Conservation (phyloP, 257 asterid genomes). For the Voacanga thouarsii region DNA sequence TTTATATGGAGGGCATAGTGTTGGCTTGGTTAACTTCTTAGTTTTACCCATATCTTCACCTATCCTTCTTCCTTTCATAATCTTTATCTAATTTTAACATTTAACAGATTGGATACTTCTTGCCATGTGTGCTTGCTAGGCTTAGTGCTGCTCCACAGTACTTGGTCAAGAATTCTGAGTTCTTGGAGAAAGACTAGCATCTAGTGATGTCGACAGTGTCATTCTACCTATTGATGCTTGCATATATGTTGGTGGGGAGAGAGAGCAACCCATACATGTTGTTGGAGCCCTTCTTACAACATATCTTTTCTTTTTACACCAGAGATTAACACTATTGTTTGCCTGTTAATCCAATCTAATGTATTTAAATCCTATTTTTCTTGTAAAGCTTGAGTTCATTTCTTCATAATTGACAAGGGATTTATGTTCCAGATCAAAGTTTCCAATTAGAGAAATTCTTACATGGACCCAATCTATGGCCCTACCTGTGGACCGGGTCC, state of each 20-base stretch:
- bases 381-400: neutral
- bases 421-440: slow-evolving; percentile 58
- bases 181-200: slow-evolving; percentile 38
- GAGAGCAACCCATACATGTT: neutral
- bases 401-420: neutral
- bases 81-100: neutral
- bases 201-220: slow-evolving; percentile 82
- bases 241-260: slow-evolving; percentile 15
- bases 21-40: neutral
- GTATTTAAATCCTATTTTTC: neutral
- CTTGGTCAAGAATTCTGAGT: slow-evolving; percentile 30
- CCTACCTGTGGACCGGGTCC: no score
- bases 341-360: neutral
- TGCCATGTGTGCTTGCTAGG: slow-evolving; percentile 98
- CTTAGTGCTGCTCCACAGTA: slow-evolving; percentile 84
- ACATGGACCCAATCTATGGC: no score
- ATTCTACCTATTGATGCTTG: slow-evolving; percentile 80
- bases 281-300: neutral
- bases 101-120: slow-evolving; percentile 75
- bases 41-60: neutral
- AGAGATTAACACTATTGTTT: neutral
- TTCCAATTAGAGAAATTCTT: no score
- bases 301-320: neutral
- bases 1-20: neutral
- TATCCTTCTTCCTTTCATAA: neutral